Percentiles rank a stretch among this genome's conserved stretches.
Evolutionary conservation across 352 stramenopile species (phyloP).

Genomic region (Phytophthora constricta): DNA sequence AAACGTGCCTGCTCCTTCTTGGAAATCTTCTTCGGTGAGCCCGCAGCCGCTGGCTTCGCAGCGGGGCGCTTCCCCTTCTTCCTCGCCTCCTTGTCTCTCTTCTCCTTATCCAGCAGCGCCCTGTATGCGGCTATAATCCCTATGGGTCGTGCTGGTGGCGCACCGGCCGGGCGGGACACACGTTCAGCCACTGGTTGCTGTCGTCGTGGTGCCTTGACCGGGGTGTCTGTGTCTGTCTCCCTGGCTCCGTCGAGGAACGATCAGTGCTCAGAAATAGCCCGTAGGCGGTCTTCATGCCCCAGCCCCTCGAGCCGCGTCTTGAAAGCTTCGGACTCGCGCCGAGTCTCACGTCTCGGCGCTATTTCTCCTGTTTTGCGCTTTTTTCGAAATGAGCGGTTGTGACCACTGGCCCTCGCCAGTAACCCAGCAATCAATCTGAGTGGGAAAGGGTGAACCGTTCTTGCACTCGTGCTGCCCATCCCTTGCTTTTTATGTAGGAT

Average conservation of each 20-base stretch:
- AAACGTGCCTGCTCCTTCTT: not conserved
- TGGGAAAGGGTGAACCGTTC: not conserved
- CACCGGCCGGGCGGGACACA: not conserved
- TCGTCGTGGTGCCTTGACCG: not conserved
- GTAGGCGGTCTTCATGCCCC: not conserved
- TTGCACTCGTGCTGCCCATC: not conserved
- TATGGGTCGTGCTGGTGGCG: slow-evolving; percentile 1
- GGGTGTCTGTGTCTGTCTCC: slow-evolving; percentile 4
- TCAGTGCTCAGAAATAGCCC: not conserved
- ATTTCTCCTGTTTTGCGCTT: not conserved
- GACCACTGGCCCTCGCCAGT: not conserved
- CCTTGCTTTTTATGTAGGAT: not conserved
- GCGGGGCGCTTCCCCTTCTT: not conserved
- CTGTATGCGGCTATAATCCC: not conserved
- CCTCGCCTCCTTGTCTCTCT: not conserved
- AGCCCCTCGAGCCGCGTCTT: not conserved
- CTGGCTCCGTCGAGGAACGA: not conserved
- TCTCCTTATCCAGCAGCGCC: not conserved
- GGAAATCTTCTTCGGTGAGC: not conserved
- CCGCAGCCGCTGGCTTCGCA: not conserved
- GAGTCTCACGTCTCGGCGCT: slow-evolving; percentile 7
- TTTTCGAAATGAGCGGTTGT: not conserved
- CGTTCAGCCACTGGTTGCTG: not conserved
- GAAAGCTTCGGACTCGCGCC: slow-evolving; percentile 3
- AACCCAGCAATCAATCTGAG: not conserved